A percentile compares a stretch with the other conserved stretches of the same genome.
phyloP scores from a whole-genome alignment of 2,329 filamentous ascomycete species.

The Fusarium tupiense region DNA sequence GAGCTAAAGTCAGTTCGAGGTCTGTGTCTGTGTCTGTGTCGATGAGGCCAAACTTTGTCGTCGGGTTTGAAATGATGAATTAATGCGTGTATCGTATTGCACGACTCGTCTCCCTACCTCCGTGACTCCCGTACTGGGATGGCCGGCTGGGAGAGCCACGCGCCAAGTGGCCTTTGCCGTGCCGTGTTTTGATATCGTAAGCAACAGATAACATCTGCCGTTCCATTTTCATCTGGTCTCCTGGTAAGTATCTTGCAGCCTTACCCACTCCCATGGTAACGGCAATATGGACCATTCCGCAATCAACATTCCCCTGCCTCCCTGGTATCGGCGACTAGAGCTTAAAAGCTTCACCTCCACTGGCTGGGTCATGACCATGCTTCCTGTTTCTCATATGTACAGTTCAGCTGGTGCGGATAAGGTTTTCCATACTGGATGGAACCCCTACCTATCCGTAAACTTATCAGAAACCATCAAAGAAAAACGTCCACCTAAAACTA shows the following conservation, averaged over 20 bases:
- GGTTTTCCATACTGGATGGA: not conserved
- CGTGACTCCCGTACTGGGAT: not conserved
- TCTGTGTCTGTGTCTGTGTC: not conserved
- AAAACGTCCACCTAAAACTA: not conserved
- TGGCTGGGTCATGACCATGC: not conserved
- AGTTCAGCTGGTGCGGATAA: not conserved
- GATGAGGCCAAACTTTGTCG: not conserved
- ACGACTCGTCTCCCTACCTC: not conserved
- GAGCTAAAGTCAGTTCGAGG: slow-evolving; percentile 2
- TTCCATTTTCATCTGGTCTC: slow-evolving; percentile 10
- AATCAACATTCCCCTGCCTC: not conserved
- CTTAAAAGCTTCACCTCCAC: not conserved
- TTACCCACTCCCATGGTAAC: slow-evolving; percentile 11
- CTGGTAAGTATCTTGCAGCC: not conserved
- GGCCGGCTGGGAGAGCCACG: not conserved
- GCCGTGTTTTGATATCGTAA: not conserved
- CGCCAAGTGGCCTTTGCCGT: not conserved
- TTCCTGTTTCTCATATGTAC: not conserved
- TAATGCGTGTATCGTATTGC: not conserved
- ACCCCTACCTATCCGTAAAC: not conserved
- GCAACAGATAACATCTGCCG: slow-evolving; percentile 3
- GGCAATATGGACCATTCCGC: slow-evolving; percentile 2
- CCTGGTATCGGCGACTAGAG: not conserved
- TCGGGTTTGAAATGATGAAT: not conserved
- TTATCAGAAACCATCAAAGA: not conserved